phyloP scores from a whole-genome alignment of 2,329 filamentous ascomycete species.

The Alternaria rosae region DNA sequence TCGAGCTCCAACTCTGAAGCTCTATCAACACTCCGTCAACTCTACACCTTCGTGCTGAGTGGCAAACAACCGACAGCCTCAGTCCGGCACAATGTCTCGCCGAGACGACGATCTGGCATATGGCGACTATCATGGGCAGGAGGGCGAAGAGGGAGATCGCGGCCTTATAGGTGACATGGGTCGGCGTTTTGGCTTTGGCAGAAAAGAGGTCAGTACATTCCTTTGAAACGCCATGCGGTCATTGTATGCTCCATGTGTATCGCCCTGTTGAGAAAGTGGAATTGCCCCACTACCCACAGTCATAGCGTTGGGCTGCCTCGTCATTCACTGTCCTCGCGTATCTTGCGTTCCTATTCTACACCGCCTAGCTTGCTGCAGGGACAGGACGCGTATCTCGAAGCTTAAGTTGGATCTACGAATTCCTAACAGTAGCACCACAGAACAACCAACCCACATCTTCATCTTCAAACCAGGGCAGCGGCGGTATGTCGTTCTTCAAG shows the following conservation, averaged over 20 bases:
- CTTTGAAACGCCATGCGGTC: conserved; percentile 25
- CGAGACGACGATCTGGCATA: conserved; percentile 64
- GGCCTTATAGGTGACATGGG: conserved; percentile 63
- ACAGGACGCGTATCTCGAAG: not conserved
- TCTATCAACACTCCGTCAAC: conserved; percentile 3
- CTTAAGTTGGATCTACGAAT: not conserved
- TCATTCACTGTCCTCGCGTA: conserved; percentile 10
- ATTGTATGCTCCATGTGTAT: conserved; percentile 20
- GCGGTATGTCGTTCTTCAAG: conserved; percentile 58
- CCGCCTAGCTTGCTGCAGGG: conserved; percentile 9
- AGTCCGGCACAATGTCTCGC: conserved; percentile 39
- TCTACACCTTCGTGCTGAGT: not conserved
- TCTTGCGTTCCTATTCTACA: conserved; percentile 3
- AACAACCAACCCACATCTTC: conserved; percentile 31
- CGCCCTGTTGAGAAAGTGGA: conserved; percentile 16
- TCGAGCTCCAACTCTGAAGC: conserved; percentile 13
- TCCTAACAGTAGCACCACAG: conserved; percentile 15
- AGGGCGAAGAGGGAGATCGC: conserved; percentile 54
- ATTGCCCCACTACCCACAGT: conserved; percentile 18
- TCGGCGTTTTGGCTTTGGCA: conserved; percentile 52
- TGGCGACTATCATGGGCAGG: conserved; percentile 57
- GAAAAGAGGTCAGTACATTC: conserved; percentile 39
- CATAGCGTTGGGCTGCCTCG: conserved; percentile 19
- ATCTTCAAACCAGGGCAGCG: conserved; percentile 35
- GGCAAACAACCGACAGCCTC: conserved; percentile 15